Percentiles rank a stretch among this genome's conserved stretches.
These are phyloP conservation scores for Apostasia shenzhenica DNA, from an alignment of 106 monocot species.

Conservation along the genomic window DNA sequence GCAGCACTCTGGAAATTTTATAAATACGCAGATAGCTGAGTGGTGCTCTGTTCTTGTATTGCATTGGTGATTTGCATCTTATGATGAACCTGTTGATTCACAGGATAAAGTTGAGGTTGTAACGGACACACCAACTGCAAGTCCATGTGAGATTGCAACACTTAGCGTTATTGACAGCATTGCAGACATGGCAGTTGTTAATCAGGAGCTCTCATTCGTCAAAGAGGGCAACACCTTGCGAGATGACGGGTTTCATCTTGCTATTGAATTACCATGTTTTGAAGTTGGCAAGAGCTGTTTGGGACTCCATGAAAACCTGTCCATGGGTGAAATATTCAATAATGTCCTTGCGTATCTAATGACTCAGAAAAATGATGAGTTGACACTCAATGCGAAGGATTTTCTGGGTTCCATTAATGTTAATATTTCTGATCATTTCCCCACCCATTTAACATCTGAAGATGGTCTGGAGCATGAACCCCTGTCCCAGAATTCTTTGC, in stretches of 20 bases:
- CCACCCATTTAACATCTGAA: slow-evolving; percentile 16
- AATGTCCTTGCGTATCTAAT: slow-evolving; percentile 29
- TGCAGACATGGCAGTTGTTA: slow-evolving; percentile 8
- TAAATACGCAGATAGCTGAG: not conserved
- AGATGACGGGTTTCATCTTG: slow-evolving; percentile 9
- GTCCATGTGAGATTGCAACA: slow-evolving; percentile 33
- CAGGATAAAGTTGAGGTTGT: slow-evolving; percentile 42
- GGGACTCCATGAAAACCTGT: slow-evolving; percentile 25
- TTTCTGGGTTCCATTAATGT: slow-evolving; percentile 21
- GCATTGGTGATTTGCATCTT: not conserved
- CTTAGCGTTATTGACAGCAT: slow-evolving; percentile 43
- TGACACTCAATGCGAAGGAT: slow-evolving; percentile 29
- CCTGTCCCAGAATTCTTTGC: slow-evolving; percentile 30
- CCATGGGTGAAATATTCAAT: slow-evolving; percentile 28
- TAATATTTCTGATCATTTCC: slow-evolving; percentile 33
- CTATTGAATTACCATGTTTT: slow-evolving; percentile 34
- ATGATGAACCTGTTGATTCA: not conserved
- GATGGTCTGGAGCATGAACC: slow-evolving; percentile 15
- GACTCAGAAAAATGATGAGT: slow-evolving; percentile 15
- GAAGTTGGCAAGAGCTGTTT: slow-evolving; percentile 45
- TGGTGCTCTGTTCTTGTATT: slow-evolving; percentile 8
- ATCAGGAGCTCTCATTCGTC: slow-evolving; percentile 8
- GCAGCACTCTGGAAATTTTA: too few relatives aligned
- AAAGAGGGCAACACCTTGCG: slow-evolving; percentile 17
- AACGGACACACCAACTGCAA: slow-evolving; percentile 26